Percentiles rank a stretch among this genome's conserved stretches.
Evolutionary conservation across 305 asterid genomes (phyloP).

Genomic region (Coffea humblotiana): DNA sequence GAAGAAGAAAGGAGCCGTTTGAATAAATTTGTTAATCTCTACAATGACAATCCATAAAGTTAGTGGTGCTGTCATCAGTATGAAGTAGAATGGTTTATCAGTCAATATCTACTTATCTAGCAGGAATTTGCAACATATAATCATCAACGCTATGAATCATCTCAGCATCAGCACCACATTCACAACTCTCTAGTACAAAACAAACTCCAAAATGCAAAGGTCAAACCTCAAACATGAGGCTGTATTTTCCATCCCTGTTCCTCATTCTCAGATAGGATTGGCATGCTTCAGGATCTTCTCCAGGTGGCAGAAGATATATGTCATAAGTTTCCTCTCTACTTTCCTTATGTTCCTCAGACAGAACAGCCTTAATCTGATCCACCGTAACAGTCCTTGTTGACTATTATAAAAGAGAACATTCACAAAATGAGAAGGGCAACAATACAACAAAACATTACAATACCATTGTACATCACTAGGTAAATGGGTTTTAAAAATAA

Average conservation of each 20-base stretch:
- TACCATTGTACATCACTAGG: slow-evolving; percentile 13
- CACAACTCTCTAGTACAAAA: background rate
- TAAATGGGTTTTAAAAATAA: slow-evolving; percentile 25
- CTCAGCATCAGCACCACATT: background rate
- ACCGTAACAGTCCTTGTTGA: slow-evolving; percentile 63
- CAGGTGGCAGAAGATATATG: slow-evolving; percentile 96
- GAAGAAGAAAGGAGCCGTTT: background rate
- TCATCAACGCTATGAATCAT: background rate
- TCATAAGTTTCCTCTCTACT: slow-evolving; percentile 90
- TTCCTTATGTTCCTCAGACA: slow-evolving; percentile 61
- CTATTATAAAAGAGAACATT: slow-evolving; percentile 36
- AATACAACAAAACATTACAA: slow-evolving; percentile 18
- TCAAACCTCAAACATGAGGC: slow-evolving; percentile 98
- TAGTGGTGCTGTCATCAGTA: background rate
- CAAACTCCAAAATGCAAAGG: slow-evolving; percentile 8
- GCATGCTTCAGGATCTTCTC: slow-evolving; percentile 99
- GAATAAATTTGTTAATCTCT: background rate
- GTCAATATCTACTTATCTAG: background rate
- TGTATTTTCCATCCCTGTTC: slow-evolving; percentile 93
- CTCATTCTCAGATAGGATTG: slow-evolving; percentile 99
- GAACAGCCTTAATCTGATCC: slow-evolving; percentile 78
- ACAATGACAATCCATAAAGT: background rate
- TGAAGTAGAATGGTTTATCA: background rate
- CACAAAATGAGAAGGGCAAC: slow-evolving; percentile 10
- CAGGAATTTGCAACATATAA: background rate